These are phyloP conservation scores for Sugiyamaella neomexicana DNA, from an alignment of 1,139 yeast species.

Conservation along the genomic window DNA sequence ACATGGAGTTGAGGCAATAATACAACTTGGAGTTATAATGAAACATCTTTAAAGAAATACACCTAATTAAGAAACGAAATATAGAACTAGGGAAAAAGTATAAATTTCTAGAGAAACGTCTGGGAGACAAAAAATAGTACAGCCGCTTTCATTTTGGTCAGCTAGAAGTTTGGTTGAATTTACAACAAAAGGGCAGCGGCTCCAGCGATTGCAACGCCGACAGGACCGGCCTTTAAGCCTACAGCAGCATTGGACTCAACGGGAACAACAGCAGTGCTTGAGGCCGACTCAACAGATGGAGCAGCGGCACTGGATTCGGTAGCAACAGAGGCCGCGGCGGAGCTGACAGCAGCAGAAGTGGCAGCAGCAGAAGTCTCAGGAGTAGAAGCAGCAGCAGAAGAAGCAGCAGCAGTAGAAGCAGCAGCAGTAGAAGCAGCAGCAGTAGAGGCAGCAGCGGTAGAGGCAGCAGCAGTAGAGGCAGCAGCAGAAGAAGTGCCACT, in stretches of 20 bases:
- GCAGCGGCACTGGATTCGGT: slow-evolving; percentile 2
- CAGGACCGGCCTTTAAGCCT: slow-evolving; percentile 13
- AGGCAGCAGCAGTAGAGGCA: slow-evolving; percentile 11
- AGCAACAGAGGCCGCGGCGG: slow-evolving; percentile 14
- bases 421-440: slow-evolving; percentile 9
- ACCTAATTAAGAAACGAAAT: background rate
- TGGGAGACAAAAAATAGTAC: slow-evolving; percentile 1
- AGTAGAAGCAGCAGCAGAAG: slow-evolving; percentile 11
- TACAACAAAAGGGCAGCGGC: slow-evolving; percentile 14
- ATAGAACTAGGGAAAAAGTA: background rate
- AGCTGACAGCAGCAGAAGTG: slow-evolving; percentile 16
- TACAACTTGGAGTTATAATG: too few species aligned
- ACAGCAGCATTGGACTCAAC: background rate
- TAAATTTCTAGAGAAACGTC: background rate
- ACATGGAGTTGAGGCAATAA: too few species aligned
- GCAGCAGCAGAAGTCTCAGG: slow-evolving; percentile 8
- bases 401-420: slow-evolving; percentile 14
- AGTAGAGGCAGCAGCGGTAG: slow-evolving; percentile 10
- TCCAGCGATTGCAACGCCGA: slow-evolving; percentile 11
- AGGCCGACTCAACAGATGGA: slow-evolving; percentile 15
- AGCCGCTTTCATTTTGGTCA: background rate
- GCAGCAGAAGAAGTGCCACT: slow-evolving; percentile 15
- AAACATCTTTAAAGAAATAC: background rate
- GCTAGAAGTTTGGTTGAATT: background rate
- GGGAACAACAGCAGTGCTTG: slow-evolving; percentile 11